phyloP scores from a whole-genome alignment of 148 eudicot genomes.

The Rhododendron williamsianum region DNA sequence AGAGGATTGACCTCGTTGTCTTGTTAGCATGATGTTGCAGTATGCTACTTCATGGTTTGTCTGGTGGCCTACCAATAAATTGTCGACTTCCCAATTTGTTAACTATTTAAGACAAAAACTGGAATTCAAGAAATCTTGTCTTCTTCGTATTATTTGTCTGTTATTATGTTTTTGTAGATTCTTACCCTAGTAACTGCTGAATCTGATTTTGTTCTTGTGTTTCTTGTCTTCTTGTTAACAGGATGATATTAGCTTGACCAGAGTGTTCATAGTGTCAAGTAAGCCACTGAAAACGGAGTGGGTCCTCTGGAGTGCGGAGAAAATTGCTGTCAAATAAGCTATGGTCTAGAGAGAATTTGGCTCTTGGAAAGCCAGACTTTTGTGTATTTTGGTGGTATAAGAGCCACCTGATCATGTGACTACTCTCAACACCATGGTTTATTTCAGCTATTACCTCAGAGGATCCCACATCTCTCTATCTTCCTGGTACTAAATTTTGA shows the following conservation, averaged over 20 bases:
- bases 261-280: slow-evolving; percentile 71
- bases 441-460: neutral
- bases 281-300: slow-evolving; percentile 20
- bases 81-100: neutral
- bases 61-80: neutral
- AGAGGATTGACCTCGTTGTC: neutral
- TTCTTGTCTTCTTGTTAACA: slow-evolving; percentile 25
- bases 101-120: neutral
- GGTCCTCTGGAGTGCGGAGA: neutral
- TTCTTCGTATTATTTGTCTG: neutral
- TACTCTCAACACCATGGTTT: slow-evolving; percentile 4
- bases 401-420: neutral
- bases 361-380: neutral
- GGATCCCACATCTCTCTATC: neutral
- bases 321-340: neutral
- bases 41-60: neutral
- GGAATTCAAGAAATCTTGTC: neutral
- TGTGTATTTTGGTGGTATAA: neutral
- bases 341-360: neutral
- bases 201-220: neutral
- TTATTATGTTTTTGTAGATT: neutral
- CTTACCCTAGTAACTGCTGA: neutral
- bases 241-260: slow-evolving; percentile 76
- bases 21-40: neutral
- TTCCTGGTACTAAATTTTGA: neutral